Conservation (phyloP, 345 rosid species). For the Hypericum androsaemum region DNA sequence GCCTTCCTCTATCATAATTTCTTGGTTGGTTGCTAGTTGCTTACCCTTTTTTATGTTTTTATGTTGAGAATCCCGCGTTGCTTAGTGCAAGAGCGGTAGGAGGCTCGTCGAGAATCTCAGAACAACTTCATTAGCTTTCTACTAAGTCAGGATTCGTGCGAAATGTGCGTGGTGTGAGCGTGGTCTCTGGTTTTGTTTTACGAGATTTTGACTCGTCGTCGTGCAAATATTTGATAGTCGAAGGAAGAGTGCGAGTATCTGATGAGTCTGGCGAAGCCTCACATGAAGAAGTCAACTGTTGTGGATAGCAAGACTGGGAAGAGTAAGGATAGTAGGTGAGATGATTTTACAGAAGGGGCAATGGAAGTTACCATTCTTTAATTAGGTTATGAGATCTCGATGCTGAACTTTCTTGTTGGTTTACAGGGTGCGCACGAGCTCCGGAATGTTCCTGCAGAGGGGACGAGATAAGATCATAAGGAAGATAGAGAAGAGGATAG, state of each 20-base stretch:
- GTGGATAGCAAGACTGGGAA: conserved; percentile 27
- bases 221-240: conserved; percentile 12
- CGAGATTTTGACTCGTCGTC: not conserved
- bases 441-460: conserved; percentile 78
- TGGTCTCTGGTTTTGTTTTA: not conserved
- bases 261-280: conserved; percentile 28
- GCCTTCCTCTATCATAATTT: conserved; percentile 76
- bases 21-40: conserved; percentile 54
- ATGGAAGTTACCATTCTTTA: not conserved
- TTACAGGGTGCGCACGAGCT: conserved; percentile 83
- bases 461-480: conserved; percentile 55
- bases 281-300: conserved; percentile 29
- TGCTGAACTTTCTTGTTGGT: not conserved
- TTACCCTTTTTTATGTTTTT: not conserved
- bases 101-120: too few species aligned
- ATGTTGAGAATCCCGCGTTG: not conserved
- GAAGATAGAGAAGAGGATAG: conserved; percentile 73
- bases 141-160: not conserved
- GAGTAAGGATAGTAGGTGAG: conserved; percentile 33
- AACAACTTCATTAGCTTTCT: too few species aligned
- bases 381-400: too few species aligned
- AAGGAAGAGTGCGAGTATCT: conserved; percentile 38
- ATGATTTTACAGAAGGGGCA: too few species aligned
- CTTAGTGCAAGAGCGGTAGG: not conserved
- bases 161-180: not conserved